These are phyloP conservation scores for Teratosphaeria viscida DNA, from an alignment of 2,329 filamentous ascomycete species.

Conservation along the genomic window DNA sequence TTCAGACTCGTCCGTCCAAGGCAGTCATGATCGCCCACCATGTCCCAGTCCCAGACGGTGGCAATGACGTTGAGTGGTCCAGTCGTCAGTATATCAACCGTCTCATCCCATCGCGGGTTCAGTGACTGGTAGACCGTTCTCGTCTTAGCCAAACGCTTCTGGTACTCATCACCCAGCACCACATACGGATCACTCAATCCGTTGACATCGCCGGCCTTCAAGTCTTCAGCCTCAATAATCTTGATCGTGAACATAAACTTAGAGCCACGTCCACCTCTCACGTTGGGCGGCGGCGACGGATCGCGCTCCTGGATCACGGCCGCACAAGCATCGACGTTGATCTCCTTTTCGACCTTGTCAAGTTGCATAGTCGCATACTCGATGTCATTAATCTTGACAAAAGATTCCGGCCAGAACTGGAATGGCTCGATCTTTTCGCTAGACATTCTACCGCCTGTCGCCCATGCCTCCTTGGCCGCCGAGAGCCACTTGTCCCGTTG, in stretches of 20 bases:
- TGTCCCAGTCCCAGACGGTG: constrained; percentile 97
- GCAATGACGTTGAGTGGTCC: constrained; percentile 89
- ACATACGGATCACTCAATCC: constrained; percentile 95
- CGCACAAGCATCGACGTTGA: constrained; percentile 87
- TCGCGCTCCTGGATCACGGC: constrained; percentile 66
- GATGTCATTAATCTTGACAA: constrained; percentile 96
- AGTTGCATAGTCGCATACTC: constrained; percentile 89
- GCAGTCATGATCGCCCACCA: constrained; percentile 93
- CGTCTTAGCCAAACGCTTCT: constrained; percentile 91
- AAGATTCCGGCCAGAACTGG: constrained; percentile 89
- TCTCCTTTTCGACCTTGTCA: constrained; percentile 76
- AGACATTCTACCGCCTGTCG: constrained; percentile 53
- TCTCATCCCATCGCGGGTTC: constrained; percentile 95
- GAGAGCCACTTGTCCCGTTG: constrained; percentile 89
- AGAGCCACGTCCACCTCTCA: constrained; percentile 32
- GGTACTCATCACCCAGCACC: constrained; percentile 92
- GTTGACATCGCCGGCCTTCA: constrained; percentile 95
- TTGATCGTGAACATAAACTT: constrained; percentile 99
- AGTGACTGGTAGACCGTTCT: constrained; percentile 81
- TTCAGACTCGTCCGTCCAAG: constrained; percentile 95
- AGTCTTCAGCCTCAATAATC: constrained; percentile 91
- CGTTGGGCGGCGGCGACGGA: constrained; percentile 57
- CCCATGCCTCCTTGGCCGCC: constrained; percentile 87
- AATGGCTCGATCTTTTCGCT: constrained; percentile 94
- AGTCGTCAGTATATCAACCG: constrained; percentile 87